Percentiles rank a stretch among this genome's conserved stretches.
These are phyloP conservation scores for Kwoniella pini DNA, from an alignment of 768 basidiomycete species.

Conservation along the genomic window DNA sequence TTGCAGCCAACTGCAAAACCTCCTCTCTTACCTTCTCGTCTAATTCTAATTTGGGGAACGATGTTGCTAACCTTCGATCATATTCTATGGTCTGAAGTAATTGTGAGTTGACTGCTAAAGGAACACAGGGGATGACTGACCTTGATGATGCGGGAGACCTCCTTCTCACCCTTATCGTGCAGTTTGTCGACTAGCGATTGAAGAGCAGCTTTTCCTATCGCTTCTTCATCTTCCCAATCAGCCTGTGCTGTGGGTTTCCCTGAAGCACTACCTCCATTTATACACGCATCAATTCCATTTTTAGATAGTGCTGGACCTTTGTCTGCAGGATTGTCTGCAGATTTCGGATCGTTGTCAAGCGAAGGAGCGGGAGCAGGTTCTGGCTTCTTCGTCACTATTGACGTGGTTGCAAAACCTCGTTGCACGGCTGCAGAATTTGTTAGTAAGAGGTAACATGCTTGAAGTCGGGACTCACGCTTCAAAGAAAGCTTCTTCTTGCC, in stretches of 20 bases:
- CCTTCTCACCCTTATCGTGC: conserved; percentile 86
- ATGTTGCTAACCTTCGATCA: conserved; percentile 72
- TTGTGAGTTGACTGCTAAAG: neutral
- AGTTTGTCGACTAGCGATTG: conserved; percentile 76
- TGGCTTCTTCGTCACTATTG: conserved; percentile 41
- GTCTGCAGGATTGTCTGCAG: neutral
- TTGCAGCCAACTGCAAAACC: conserved; percentile 61
- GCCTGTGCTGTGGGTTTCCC: conserved; percentile 6
- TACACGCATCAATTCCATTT: too few species aligned
- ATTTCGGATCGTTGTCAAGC: conserved; percentile 9
- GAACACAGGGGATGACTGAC: conserved; percentile 55
- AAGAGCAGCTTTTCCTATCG: conserved; percentile 57
- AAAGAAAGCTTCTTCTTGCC: conserved; percentile 53
- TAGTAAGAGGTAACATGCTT: neutral
- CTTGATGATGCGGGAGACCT: conserved; percentile 71
- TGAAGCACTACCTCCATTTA: too few species aligned
- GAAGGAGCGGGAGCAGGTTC: conserved; percentile 19
- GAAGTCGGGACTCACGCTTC: conserved; percentile 38
- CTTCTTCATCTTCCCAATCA: conserved; percentile 26
- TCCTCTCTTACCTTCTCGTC: conserved; percentile 64
- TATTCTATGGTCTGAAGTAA: conserved; percentile 69
- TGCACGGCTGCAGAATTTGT: conserved; percentile 35
- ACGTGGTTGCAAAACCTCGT: conserved; percentile 52
- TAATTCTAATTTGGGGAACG: conserved; percentile 65
- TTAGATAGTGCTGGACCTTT: too few species aligned